A percentile compares a stretch with the other conserved stretches of the same genome.
These are phyloP conservation scores for Tritrichomonas musculus DNA, from an alignment of 208 protist genomes.

Conservation along the genomic window DNA sequence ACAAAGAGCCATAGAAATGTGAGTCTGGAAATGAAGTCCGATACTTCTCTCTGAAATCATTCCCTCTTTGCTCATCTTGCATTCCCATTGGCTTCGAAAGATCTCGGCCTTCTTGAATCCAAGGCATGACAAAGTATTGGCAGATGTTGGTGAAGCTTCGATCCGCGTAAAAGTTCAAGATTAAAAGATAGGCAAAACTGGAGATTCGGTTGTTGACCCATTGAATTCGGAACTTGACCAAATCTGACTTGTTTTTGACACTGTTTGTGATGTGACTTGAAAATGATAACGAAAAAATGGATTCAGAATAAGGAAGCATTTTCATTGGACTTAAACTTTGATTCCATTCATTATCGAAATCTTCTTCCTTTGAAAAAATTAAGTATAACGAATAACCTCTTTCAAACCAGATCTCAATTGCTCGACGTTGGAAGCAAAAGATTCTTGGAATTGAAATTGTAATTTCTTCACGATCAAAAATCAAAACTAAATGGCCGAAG, in stretches of 20 bases:
- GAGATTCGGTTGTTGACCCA: not conserved
- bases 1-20: not conserved
- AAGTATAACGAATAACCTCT: not conserved
- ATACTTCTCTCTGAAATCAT: not conserved
- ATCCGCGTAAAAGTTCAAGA: not conserved
- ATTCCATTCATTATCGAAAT: not conserved
- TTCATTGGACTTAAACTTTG: not conserved
- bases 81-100: not conserved
- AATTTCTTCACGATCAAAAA: not conserved
- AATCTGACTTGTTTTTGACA: not conserved
- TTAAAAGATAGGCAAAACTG: not conserved
- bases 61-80: not conserved
- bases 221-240: not conserved
- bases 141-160: not conserved
- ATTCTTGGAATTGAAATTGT: not conserved
- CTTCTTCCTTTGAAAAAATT: not conserved
- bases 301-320: not conserved
- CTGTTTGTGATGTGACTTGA: not conserved
- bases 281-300: not conserved
- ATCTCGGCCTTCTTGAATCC: not conserved
- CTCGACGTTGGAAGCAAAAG: not conserved
- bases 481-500: not conserved
- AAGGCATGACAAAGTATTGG: slow-evolving; percentile 29
- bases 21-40: not conserved
- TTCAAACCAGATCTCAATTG: not conserved